Percentiles rank a stretch among this genome's conserved stretches.
phyloP scores from a whole-genome alignment of 495 filamentous ascomycete species.

The Aspergillus incahuasiensis region DNA sequence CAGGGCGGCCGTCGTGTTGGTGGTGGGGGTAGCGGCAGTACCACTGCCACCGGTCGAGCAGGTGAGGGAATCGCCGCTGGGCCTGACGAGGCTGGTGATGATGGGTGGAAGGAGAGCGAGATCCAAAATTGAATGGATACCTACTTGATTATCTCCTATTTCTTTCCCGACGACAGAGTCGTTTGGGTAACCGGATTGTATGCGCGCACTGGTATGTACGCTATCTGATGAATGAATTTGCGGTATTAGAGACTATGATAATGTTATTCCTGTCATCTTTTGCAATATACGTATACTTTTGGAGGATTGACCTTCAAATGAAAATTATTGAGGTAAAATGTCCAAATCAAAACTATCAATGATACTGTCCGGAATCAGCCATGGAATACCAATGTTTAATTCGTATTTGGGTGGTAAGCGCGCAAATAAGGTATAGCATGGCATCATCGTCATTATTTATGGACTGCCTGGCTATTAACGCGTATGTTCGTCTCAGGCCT shows the following conservation, averaged over 20 bases:
- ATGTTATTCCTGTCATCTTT: neutral
- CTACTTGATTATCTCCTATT: too few species aligned
- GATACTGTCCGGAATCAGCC: too few species aligned
- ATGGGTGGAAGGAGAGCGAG: conserved; percentile 51
- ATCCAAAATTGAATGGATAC: conserved; percentile 38
- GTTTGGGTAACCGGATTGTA: too few species aligned
- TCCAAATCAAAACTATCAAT: too few species aligned
- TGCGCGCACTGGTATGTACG: neutral
- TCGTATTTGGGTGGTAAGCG: neutral
- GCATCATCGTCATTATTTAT: conserved; percentile 11
- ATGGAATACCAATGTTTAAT: neutral
- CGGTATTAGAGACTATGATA: neutral
- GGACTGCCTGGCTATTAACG: conserved; percentile 15
- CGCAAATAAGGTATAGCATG: neutral
- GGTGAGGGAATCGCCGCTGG: conserved; percentile 42
- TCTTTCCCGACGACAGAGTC: too few species aligned
- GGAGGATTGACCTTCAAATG: too few species aligned
- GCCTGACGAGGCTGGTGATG: conserved; percentile 37
- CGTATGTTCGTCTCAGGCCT: conserved; percentile 14
- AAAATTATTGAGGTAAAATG: too few species aligned
- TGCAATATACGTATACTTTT: too few species aligned
- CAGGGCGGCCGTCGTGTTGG: conserved; percentile 71
- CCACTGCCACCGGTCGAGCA: conserved; percentile 33
- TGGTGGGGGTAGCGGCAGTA: conserved; percentile 24
- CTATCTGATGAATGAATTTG: neutral